These are phyloP conservation scores for Hylodesmum podocarpum DNA, from an alignment of 306 rosid genomes.

Conservation along the genomic window DNA sequence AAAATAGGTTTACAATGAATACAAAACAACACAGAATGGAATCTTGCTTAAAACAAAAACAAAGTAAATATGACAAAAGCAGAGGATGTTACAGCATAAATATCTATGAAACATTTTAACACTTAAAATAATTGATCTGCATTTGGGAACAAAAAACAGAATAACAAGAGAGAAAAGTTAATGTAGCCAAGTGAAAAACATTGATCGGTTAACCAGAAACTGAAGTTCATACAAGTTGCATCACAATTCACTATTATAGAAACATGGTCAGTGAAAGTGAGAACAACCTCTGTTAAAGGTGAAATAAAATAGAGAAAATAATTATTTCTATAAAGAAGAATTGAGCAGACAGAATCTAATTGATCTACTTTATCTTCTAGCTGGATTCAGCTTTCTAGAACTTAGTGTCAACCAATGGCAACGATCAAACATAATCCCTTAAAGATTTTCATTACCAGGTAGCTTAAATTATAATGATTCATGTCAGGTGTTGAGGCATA, in stretches of 20 bases:
- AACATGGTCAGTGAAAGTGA: conserved; percentile 30
- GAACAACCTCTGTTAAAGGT: conserved; percentile 36
- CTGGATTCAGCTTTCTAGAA: conserved; percentile 69
- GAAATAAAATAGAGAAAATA: conserved; percentile 27
- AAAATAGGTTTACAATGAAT: neutral
- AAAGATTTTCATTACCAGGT: conserved; percentile 51
- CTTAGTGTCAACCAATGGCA: conserved; percentile 54
- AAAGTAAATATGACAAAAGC: conserved; percentile 18
- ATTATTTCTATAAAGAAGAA: conserved; percentile 33
- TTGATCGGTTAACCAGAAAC: neutral
- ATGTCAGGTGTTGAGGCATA: conserved; percentile 47
- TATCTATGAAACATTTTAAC: neutral
- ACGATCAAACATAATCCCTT: conserved; percentile 47
- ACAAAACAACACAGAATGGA: neutral
- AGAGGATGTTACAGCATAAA: conserved; percentile 13
- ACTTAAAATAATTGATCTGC: neutral
- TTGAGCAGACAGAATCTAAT: conserved; percentile 50
- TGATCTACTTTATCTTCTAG: conserved; percentile 47
- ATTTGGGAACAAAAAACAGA: neutral
- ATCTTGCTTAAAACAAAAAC: conserved; percentile 11
- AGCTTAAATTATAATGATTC: conserved; percentile 53
- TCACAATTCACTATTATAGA: conserved; percentile 19
- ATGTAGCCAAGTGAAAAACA: conserved; percentile 13
- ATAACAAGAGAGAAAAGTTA: neutral
- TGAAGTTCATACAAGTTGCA: conserved; percentile 33